These are phyloP conservation scores for Zhuliangozyma blackwelliae DNA, from an alignment of 1,139 yeast species.

Conservation along the genomic window DNA sequence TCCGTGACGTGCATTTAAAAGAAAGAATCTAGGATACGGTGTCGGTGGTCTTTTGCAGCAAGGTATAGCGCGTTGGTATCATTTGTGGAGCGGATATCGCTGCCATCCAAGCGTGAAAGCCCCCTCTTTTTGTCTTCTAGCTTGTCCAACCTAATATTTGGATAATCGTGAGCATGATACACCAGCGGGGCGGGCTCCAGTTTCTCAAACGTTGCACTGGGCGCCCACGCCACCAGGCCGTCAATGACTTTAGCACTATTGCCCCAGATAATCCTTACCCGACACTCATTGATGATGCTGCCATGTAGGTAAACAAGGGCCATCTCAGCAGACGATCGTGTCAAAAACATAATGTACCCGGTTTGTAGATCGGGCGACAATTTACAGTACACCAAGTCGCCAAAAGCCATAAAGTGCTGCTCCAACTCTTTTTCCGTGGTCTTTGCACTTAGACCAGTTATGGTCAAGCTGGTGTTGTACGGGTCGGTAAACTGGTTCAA, in stretches of 20 bases:
- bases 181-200: constrained; percentile 16
- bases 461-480: constrained; percentile 27
- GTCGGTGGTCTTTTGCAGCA: constrained; percentile 11
- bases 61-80: constrained; percentile 17
- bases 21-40: constrained; percentile 11
- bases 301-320: constrained; percentile 35
- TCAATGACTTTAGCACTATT: constrained; percentile 7
- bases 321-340: constrained; percentile 33
- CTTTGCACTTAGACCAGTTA: constrained; percentile 26
- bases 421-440: constrained; percentile 29
- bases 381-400: constrained; percentile 27
- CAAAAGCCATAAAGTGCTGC: constrained; percentile 29
- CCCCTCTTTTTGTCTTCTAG: constrained; percentile 11
- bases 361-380: constrained; percentile 18
- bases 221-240: constrained; percentile 7
- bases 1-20: constrained; percentile 8
- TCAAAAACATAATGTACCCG: constrained; percentile 25
- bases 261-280: constrained; percentile 35
- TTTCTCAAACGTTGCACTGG: constrained; percentile 12
- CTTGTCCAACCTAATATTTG: constrained; percentile 16
- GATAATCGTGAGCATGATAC: constrained; percentile 14
- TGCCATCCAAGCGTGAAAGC: constrained; percentile 13
- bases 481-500: constrained; percentile 32
- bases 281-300: constrained; percentile 24
- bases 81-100: constrained; percentile 15